These are phyloP conservation scores for Hyphodiscus hymeniophilus DNA, from an alignment of 495 filamentous ascomycete species.

Conservation along the genomic window DNA sequence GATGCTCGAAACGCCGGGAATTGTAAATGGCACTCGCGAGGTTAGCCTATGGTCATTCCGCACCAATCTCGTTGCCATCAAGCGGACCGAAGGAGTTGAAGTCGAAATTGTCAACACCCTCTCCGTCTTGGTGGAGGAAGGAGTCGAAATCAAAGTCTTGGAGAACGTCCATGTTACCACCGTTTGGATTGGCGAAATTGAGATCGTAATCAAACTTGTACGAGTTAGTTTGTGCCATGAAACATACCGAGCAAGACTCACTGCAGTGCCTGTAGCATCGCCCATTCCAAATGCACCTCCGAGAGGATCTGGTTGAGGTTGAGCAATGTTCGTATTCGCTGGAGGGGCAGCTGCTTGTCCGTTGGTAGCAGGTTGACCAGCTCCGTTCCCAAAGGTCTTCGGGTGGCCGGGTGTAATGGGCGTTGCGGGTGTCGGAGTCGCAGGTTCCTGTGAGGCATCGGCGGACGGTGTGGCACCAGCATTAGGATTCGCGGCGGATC, in stretches of 20 bases:
- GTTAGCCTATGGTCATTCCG: slow-evolving; percentile 28
- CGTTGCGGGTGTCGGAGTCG: slow-evolving; percentile 72
- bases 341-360: slow-evolving; percentile 36
- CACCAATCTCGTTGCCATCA: slow-evolving; percentile 40
- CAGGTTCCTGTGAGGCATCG: slow-evolving; percentile 50
- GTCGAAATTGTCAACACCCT: slow-evolving; percentile 33
- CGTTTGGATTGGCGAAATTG: slow-evolving; percentile 41
- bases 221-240: too few relatives aligned
- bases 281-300: slow-evolving; percentile 24
- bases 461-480: slow-evolving; percentile 67
- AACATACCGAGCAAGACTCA: too few relatives aligned
- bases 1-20: slow-evolving; percentile 26
- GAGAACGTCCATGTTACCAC: slow-evolving; percentile 63
- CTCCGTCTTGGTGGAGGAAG: slow-evolving; percentile 57
- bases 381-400: slow-evolving; percentile 48
- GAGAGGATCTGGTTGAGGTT: slow-evolving; percentile 33
- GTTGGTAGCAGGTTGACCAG: slow-evolving; percentile 36
- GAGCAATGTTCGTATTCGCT: slow-evolving; percentile 37
- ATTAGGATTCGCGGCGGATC: slow-evolving; percentile 38
- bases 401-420: slow-evolving; percentile 79
- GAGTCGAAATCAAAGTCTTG: slow-evolving; percentile 95
- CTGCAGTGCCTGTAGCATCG: slow-evolving; percentile 12
- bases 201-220: slow-evolving; percentile 23
- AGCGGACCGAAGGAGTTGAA: slow-evolving; percentile 35
- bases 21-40: slow-evolving; percentile 13